Base-by-base conservation (phyloP, 1,284 basidiomycete species). In the Leccinum subspadiceum region DNA sequence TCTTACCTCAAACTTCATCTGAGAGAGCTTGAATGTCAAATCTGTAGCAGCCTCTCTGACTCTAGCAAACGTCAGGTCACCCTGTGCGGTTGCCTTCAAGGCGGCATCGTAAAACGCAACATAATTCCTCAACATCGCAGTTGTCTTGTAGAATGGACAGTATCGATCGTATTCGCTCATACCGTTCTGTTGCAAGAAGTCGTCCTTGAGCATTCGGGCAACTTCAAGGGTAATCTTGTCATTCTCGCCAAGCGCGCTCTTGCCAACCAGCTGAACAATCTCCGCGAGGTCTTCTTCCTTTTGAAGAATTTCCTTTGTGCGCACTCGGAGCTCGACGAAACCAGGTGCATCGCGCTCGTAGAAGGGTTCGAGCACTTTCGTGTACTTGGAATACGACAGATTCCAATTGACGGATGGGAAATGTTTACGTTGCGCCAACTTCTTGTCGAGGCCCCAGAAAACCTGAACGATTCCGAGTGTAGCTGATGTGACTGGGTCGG, bases 321-420 rank as follows among this genome's bases (percentile, higher is more conserved):
- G 90, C 60, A 88, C 90, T 57, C 97, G 93, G 63, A 96, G 81
- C 67, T 96, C 90, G 56, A 98, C 86, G 76, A 99, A 99, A 44
- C 94, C 96, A 1, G 95, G 93, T 71, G 94, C 89, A 53, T 88
- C 87, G 60, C 84, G 81, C 76, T 98, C 94, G 77, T 98, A 99
- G 77, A 96, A 91, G 1, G 92, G 85, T 74, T 98, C 95, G 56
- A 99, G 87, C 6, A 96, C 88, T 73, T 95, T 95, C 67, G 93
- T 92, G 79, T 99, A 99, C 77, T 99, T 99, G 58, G 96, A 99
- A 78, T 99, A 99, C 6, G 97, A 99, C 20, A 96, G 80, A 70
- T 92, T 96, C 96, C 97, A 99, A 80, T 99, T 98, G 75, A 99
- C 96, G 31, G 94, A 97, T 2, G 96, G 96, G 84, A 98, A 98